Evolutionary conservation across 2,329 filamentous ascomycete genomes (phyloP), one percentile per base, ranked within the genome.

Genomic region (Annulohypoxylon truncatum): DNA sequence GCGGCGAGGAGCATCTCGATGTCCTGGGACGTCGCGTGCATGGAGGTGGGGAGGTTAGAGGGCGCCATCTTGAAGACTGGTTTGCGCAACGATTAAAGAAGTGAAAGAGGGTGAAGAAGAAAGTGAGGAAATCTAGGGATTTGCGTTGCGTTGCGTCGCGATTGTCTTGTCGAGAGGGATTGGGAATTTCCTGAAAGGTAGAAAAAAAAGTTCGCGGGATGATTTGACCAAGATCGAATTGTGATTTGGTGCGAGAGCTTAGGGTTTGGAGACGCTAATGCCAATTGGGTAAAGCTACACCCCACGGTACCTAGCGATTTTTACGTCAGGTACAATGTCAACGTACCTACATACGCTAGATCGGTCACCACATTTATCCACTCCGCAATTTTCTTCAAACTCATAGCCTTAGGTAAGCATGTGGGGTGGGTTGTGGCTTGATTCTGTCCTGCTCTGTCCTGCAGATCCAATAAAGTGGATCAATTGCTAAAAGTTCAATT

Each of bases 1-100:
- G 96, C 94, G 80, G 94, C 92, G 78, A 99, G 92, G 81, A 99
- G 93, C 92, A 94, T 96, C 92, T 99, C 96, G 86, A 99, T 96
- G 88, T 99, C 96, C 87, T 96, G 90, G 81, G 90, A 91, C 79
- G 96, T 98, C 81, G 96, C 93, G 89, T 97, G 96, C 91, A 99
- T 97, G 80, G 92, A 87, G 75, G 94, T 87, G 82, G 96, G 96
- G 76, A 97, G 92, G 87, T 97, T 97, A 79, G 90, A 88, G 82
- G 95, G 92, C 82, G 94, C 93, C 95, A 97, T 97, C 82, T 90
- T 96, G 90, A 86, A 82, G 83, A 56, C 22, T 51, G 13, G 46
- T 60, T 47, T 47, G 24, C 48, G 26, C 35, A 29, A 50, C 42
- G 48, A 26, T 26, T 9, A 12, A 48, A 55, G 12, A 77, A 13